phyloP scores from a whole-genome alignment of 768 basidiomycete genomes.

The Pisolithus albus region DNA sequence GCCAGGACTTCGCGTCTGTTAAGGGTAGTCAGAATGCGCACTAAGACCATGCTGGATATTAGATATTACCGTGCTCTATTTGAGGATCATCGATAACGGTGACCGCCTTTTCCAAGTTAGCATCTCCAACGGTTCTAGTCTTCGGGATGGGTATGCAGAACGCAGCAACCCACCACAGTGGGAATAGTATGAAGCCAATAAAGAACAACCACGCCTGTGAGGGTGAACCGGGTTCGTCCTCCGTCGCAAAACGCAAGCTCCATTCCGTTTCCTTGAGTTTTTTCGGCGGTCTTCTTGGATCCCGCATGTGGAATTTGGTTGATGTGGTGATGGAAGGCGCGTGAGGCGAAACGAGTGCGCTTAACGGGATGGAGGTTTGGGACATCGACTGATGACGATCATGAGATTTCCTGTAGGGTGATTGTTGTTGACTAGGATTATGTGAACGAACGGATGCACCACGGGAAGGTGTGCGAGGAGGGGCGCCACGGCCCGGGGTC shows the following conservation, averaged over 20 bases:
- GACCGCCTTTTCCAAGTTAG: conserved; percentile 58
- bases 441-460: conserved; percentile 30
- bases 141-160: conserved; percentile 46
- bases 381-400: conserved; percentile 51
- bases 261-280: conserved; percentile 52
- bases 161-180: conserved; percentile 63
- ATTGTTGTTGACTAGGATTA: conserved; percentile 16
- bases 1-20: conserved; percentile 68
- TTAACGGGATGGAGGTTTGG: conserved; percentile 71
- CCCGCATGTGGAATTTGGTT: conserved; percentile 70
- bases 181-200: conserved; percentile 53
- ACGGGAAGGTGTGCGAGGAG: conserved; percentile 31
- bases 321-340: conserved; percentile 63
- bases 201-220: conserved; percentile 76
- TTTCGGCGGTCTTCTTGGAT: conserved; percentile 61
- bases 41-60: background rate
- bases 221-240: conserved; percentile 45
- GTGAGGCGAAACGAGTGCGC: conserved; percentile 70
- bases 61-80: conserved; percentile 60
- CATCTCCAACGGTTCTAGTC: conserved; percentile 56
- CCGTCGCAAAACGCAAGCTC: conserved; percentile 50
- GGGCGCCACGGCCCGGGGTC: conserved; percentile 18
- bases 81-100: conserved; percentile 67
- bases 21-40: conserved; percentile 3
- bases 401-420: conserved; percentile 23